Evolutionary conservation across 257 asterid species (phyloP).

Genomic region (Primulina huaijiensis): DNA sequence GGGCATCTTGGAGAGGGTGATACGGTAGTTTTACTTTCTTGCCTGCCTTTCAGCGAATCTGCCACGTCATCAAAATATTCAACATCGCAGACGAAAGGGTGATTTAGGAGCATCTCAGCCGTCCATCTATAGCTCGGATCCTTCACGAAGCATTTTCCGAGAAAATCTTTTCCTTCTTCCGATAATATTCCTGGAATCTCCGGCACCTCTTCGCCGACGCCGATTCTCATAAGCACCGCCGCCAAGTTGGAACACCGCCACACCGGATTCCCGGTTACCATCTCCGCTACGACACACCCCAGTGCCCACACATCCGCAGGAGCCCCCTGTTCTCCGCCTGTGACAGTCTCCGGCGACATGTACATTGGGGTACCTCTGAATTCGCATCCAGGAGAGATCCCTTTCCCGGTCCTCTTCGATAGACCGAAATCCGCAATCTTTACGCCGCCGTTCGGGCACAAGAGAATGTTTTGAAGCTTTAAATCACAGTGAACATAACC

Average conservation of each 20-base stretch:
- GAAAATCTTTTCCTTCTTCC: slow-evolving; percentile 65
- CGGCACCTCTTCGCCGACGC: slow-evolving; percentile 59
- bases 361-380: slow-evolving; percentile 88
- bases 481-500: slow-evolving; percentile 90
- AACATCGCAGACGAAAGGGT: slow-evolving; percentile 47
- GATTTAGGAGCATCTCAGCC: slow-evolving; percentile 86
- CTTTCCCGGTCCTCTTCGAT: slow-evolving; percentile 44
- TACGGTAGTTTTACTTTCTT: background rate
- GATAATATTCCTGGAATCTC: slow-evolving; percentile 53
- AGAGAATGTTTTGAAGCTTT: slow-evolving; percentile 74
- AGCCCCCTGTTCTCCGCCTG: slow-evolving; percentile 54
- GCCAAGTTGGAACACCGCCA: slow-evolving; percentile 53
- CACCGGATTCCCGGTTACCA: slow-evolving; percentile 58
- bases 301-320: slow-evolving; percentile 88
- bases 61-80: slow-evolving; percentile 8
- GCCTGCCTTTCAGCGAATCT: background rate
- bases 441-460: slow-evolving; percentile 35
- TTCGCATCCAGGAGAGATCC: slow-evolving; percentile 25
- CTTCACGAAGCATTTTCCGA: slow-evolving; percentile 50
- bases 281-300: slow-evolving; percentile 76
- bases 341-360: slow-evolving; percentile 89
- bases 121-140: slow-evolving; percentile 75
- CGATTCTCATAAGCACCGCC: slow-evolving; percentile 60
- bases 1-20: slow-evolving; percentile 67
- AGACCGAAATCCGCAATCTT: slow-evolving; percentile 88